A percentile compares a stretch with the other conserved stretches of the same genome.
Conservation (phyloP, 306 rosid genomes). For the Senna tora region DNA sequence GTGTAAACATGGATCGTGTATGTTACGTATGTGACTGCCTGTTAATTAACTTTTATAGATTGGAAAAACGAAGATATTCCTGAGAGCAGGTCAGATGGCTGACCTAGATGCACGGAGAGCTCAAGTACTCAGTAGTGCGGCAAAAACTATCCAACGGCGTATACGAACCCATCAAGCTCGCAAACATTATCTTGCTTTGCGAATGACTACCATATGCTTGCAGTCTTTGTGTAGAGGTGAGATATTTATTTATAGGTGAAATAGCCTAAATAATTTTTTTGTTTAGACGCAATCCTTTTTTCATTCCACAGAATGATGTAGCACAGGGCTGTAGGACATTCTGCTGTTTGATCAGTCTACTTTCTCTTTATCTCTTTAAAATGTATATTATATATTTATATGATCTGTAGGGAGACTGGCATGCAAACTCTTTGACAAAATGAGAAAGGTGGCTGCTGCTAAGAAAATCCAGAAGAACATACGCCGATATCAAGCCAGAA, state of each 20-base stretch:
- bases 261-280: constrained; percentile 36
- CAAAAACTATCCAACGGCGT: constrained; percentile 86
- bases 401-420: constrained; percentile 78
- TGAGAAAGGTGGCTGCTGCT: constrained; percentile 81
- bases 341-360: constrained; percentile 37
- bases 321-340: constrained; percentile 37
- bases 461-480: constrained; percentile 75
- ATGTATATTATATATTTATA: constrained; percentile 35
- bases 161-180: constrained; percentile 79
- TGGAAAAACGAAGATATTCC: constrained; percentile 92
- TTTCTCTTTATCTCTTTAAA: constrained; percentile 31
- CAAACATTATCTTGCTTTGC: constrained; percentile 75
- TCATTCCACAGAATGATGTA: constrained; percentile 20
- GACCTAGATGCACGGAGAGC: constrained; percentile 93
- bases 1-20: constrained; percentile 26
- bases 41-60: constrained; percentile 67
- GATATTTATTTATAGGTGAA: constrained; percentile 38
- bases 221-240: constrained; percentile 94
- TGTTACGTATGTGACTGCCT: constrained; percentile 33
- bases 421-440: constrained; percentile 61
- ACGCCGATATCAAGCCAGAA: constrained; percentile 68
- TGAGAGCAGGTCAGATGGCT: constrained; percentile 99
- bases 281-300: constrained; percentile 17
- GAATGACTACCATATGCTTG: constrained; percentile 61
- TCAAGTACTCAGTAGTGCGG: constrained; percentile 78